Conservation (phyloP, 352 stramenopile genomes). For the Phytophthora megakarya region DNA sequence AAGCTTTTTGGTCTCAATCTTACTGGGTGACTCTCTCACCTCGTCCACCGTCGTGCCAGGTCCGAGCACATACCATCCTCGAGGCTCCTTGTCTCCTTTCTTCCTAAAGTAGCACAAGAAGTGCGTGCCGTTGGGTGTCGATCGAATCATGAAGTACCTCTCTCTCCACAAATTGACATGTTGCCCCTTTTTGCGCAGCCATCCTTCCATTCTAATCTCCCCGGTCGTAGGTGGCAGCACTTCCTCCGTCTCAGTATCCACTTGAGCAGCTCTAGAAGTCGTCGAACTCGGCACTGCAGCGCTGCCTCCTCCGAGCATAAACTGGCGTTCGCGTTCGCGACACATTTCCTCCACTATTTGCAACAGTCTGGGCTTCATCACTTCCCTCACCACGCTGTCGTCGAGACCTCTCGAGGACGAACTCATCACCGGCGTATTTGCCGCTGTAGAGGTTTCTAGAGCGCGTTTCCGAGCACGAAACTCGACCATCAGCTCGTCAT, state of each 20-base stretch:
- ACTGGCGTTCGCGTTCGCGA: slow-evolving; percentile 61
- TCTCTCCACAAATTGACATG: slow-evolving; percentile 88
- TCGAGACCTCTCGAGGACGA: slow-evolving; percentile 45
- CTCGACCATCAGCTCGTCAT: slow-evolving; percentile 63
- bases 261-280: slow-evolving; percentile 13
- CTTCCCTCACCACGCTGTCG: slow-evolving; percentile 63
- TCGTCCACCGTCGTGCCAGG: slow-evolving; percentile 84
- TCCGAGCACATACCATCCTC: slow-evolving; percentile 80
- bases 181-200: slow-evolving; percentile 85
- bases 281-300: background rate
- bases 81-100: slow-evolving; percentile 84
- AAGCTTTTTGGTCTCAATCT: slow-evolving; percentile 87
- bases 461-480: slow-evolving; percentile 42
- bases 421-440: background rate
- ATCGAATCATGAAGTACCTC: slow-evolving; percentile 90
- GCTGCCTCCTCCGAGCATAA: slow-evolving; percentile 15
- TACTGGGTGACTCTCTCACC: slow-evolving; percentile 82
- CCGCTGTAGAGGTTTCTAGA: slow-evolving; percentile 25
- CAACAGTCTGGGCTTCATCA: slow-evolving; percentile 78
- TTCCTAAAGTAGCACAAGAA: slow-evolving; percentile 86
- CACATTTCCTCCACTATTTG: slow-evolving; percentile 80
- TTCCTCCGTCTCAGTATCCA: slow-evolving; percentile 12
- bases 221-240: slow-evolving; percentile 36
- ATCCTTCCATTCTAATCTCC: slow-evolving; percentile 88
- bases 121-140: slow-evolving; percentile 75